phyloP scores from a whole-genome alignment of 2,329 filamentous ascomycete species.

The Parastagonospora nodorum region DNA sequence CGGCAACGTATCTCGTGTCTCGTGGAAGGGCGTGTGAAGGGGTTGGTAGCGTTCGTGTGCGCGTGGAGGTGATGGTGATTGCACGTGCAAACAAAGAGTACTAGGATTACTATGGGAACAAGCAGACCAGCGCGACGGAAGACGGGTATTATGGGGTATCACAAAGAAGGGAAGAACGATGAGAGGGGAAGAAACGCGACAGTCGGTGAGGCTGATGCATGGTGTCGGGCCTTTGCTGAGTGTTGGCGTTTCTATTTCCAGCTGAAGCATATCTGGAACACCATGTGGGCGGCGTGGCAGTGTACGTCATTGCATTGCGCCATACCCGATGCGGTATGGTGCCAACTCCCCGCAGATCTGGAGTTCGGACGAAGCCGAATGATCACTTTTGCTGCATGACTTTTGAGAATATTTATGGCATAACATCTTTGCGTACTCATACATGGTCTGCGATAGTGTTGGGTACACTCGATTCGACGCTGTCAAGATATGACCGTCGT shows the following conservation, averaged over 20 bases:
- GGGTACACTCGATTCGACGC: no score
- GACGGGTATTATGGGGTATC: no score
- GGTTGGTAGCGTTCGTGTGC: neutral
- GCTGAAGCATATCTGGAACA: constrained; percentile 7
- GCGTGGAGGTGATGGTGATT: neutral
- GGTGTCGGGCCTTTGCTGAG: neutral
- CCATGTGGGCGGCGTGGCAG: neutral
- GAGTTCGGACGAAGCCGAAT: no score
- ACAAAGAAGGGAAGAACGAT: neutral
- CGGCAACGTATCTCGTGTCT: no score
- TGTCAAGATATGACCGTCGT: no score
- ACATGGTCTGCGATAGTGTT: no score
- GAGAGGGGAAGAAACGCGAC: neutral
- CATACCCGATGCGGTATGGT: neutral
- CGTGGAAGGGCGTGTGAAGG: no score
- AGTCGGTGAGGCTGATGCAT: constrained; percentile 4
- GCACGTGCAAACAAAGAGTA: neutral
- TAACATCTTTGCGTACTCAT: no score
- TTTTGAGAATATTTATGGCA: no score
- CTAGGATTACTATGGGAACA: neutral
- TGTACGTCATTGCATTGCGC: constrained; percentile 1
- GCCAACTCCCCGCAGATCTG: neutral
- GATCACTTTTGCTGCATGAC: no score
- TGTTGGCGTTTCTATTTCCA: constrained; percentile 7
- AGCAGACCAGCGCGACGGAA: no score